These are phyloP conservation scores for Ogataea trehalophila DNA, from an alignment of 805 yeast genomes.

Conservation along the genomic window DNA sequence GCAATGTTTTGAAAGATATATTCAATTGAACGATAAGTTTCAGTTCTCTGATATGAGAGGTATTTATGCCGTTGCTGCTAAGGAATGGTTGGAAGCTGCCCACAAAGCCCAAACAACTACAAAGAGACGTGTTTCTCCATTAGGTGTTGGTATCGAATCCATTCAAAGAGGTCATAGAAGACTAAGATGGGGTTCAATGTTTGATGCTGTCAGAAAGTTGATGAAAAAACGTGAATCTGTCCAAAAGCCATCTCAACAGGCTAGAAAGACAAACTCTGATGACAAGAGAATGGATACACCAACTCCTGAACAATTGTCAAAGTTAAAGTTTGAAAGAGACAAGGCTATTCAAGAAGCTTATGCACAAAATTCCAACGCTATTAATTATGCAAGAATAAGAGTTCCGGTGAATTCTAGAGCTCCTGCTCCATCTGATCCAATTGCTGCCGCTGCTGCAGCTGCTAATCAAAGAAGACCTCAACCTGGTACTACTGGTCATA, in stretches of 20 bases:
- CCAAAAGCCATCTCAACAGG: constrained; percentile 49
- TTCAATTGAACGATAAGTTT: constrained; percentile 85
- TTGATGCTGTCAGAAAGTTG: constrained; percentile 88
- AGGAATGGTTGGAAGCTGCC: constrained; percentile 88
- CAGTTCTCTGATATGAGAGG: constrained; percentile 88
- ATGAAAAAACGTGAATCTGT: constrained; percentile 85
- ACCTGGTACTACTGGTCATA: too few species aligned
- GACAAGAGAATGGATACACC: constrained; percentile 46
- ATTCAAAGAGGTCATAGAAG: constrained; percentile 90
- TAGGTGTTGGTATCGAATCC: constrained; percentile 91
- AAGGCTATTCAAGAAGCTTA: constrained; percentile 76
- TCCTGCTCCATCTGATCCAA: background rate
- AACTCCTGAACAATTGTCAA: constrained; percentile 80
- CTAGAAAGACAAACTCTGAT: constrained; percentile 27
- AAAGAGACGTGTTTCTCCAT: constrained; percentile 81
- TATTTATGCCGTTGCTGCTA: constrained; percentile 74
- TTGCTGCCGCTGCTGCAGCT: constrained; percentile 7
- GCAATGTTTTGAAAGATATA: constrained; percentile 97
- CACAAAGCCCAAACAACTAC: constrained; percentile 84
- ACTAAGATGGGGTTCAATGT: constrained; percentile 94
- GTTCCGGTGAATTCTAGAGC: constrained; percentile 16
- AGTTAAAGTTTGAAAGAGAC: constrained; percentile 80
- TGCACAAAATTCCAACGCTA: constrained; percentile 28
- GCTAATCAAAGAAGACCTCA: background rate
- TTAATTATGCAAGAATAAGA: constrained; percentile 19